Evolutionary conservation across 352 stramenopile species (phyloP).

Genomic region (Plasmopara muralis): DNA sequence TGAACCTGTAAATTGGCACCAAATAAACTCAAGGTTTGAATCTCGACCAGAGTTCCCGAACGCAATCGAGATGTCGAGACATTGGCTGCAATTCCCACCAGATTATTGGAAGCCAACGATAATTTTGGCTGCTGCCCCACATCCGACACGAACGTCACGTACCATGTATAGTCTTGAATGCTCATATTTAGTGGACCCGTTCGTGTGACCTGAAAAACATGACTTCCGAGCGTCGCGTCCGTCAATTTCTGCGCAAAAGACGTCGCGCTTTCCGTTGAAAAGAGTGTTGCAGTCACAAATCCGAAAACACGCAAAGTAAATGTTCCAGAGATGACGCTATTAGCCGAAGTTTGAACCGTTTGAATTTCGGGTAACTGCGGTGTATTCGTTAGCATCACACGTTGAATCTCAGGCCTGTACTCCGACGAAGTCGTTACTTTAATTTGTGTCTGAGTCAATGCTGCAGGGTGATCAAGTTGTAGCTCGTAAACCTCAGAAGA

Average conservation of each 20-base stretch:
- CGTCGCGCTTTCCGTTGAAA: not conserved
- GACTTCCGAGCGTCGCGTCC: not conserved
- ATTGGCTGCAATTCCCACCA: not conserved
- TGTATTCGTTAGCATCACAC: conserved; percentile 4
- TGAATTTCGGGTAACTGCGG: conserved; percentile 14
- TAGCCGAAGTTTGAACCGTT: conserved; percentile 12
- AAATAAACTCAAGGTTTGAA: not conserved
- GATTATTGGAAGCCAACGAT: not conserved
- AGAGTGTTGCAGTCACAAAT: conserved; percentile 7
- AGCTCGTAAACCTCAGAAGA: conserved; percentile 27
- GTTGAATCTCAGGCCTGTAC: conserved; percentile 28
- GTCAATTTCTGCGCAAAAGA: conserved; percentile 1
- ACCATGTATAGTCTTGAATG: not conserved
- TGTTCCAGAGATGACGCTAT: conserved; percentile 11
- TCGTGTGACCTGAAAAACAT: not conserved
- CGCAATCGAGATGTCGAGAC: not conserved
- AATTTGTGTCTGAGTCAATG: conserved; percentile 4
- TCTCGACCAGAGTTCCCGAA: not conserved
- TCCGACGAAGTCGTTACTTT: conserved; percentile 2
- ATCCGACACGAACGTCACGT: conserved; percentile 1
- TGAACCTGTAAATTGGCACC: not conserved
- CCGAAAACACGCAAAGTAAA: conserved; percentile 26
- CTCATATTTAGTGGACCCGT: not conserved
- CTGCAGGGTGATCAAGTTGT: conserved; percentile 10
- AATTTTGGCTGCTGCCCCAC: not conserved